phyloP scores from a whole-genome alignment of 2,329 filamentous ascomycete genomes.

The Aspergillus ibericus region DNA sequence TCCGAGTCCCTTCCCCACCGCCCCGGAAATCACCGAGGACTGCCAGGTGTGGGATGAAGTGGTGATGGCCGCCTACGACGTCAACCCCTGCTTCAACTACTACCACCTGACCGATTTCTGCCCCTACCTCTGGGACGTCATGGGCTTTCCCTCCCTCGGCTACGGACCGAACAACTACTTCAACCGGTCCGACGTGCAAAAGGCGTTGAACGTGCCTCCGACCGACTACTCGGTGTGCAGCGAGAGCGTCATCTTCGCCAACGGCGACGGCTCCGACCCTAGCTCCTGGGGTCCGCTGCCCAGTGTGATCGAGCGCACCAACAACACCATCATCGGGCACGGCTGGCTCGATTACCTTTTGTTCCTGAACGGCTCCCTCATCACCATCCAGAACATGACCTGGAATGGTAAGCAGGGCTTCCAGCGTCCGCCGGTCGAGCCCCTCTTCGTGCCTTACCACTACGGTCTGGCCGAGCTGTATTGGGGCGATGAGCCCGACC shows the following conservation, averaged over 20 bases:
- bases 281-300: conserved; percentile 52
- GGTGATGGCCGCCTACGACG: conserved; percentile 50
- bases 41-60: conserved; percentile 62
- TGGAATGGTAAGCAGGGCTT: conserved; percentile 73
- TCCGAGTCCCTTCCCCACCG: conserved; percentile 58
- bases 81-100: conserved; percentile 77
- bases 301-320: conserved; percentile 69
- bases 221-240: conserved; percentile 45
- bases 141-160: conserved; percentile 68
- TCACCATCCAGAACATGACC: conserved; percentile 78
- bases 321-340: conserved; percentile 72
- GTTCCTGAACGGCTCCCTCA: conserved; percentile 66
- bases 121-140: conserved; percentile 65
- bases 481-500: conserved; percentile 48
- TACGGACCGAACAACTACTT: conserved; percentile 65
- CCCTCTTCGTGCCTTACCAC: conserved; percentile 70
- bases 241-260: conserved; percentile 41
- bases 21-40: conserved; percentile 43
- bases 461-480: conserved; percentile 20
- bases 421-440: conserved; percentile 57
- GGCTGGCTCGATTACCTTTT: conserved; percentile 70
- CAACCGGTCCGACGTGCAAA: conserved; percentile 67
- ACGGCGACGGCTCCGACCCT: conserved; percentile 51
- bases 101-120: conserved; percentile 73
- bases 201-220: conserved; percentile 61